Evolutionary conservation across 2,329 filamentous ascomycete species (phyloP).

Genomic region (Pseudogymnoascus sp.): DNA sequence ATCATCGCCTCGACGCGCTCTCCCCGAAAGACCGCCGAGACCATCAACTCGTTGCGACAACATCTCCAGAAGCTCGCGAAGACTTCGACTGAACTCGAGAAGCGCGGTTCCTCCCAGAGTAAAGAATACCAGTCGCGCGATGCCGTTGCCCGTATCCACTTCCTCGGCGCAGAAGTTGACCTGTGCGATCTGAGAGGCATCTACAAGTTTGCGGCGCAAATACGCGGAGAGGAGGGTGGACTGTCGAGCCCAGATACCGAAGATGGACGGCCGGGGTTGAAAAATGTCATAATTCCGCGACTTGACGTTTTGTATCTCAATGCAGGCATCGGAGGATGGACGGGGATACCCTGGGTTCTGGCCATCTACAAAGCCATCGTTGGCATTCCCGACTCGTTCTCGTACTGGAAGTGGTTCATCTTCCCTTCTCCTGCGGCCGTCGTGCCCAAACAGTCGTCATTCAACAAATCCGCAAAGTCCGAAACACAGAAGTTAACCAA

Average conservation of each 20-base stretch:
- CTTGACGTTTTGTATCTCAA: constrained; percentile 78
- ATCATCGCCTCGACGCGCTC: constrained; percentile 80
- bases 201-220: constrained; percentile 24
- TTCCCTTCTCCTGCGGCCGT: constrained; percentile 2
- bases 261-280: constrained; percentile 29
- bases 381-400: neutral
- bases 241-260: constrained; percentile 25
- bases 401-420: constrained; percentile 8
- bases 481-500: neutral
- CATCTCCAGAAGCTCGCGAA: constrained; percentile 53
- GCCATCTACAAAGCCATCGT: constrained; percentile 39
- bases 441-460: constrained; percentile 28
- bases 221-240: constrained; percentile 12
- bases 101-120: constrained; percentile 47
- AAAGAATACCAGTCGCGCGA: constrained; percentile 39
- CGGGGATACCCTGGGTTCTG: constrained; percentile 60
- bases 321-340: constrained; percentile 82
- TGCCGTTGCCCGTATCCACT: constrained; percentile 45
- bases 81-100: constrained; percentile 34
- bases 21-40: constrained; percentile 63
- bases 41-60: constrained; percentile 53
- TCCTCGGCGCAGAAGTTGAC: constrained; percentile 51
- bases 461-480: constrained; percentile 21
- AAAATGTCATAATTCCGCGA: constrained; percentile 53
- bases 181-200: constrained; percentile 50